Evolutionary conservation across 2,329 filamentous ascomycete species (phyloP).

Genomic region (Diaporthe sp.): DNA sequence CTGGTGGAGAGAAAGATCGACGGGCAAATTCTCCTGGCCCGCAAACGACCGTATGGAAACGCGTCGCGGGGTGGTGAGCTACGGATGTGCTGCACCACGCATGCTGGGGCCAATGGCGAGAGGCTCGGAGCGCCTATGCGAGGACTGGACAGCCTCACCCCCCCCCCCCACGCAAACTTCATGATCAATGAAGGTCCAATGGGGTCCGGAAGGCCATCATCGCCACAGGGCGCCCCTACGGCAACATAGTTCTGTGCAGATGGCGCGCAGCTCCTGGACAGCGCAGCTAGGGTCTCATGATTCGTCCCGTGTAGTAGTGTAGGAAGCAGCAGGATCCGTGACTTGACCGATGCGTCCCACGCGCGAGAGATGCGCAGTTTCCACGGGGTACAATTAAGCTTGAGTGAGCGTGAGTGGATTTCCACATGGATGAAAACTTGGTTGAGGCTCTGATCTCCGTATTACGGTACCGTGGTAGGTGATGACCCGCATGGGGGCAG

Average conservation of each 20-base stretch:
- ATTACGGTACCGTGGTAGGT: conserved; percentile 14
- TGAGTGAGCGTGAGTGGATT: conserved; percentile 22
- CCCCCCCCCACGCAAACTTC: background rate
- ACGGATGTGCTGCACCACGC: conserved; percentile 38
- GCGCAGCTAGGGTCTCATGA: background rate
- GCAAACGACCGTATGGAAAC: conserved; percentile 16
- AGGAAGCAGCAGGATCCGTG: conserved; percentile 8
- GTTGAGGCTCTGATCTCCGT: conserved; percentile 28
- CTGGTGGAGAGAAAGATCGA: conserved; percentile 31
- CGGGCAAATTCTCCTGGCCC: conserved; percentile 28
- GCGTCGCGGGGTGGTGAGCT: conserved; percentile 25
- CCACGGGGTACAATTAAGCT: conserved; percentile 22
- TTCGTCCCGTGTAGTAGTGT: background rate
- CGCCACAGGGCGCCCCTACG: background rate
- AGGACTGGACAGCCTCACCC: background rate
- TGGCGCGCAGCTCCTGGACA: background rate
- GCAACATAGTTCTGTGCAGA: background rate
- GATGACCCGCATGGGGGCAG: conserved; percentile 15
- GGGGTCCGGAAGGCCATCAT: background rate
- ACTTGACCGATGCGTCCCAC: conserved; percentile 20
- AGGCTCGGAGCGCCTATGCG: background rate
- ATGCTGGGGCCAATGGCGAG: conserved; percentile 9
- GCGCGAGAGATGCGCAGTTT: background rate
- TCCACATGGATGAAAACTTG: conserved; percentile 23
- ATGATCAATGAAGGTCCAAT: background rate